These are phyloP conservation scores for Linanthus parryae DNA, from an alignment of 148 eudicot species.

Conservation along the genomic window DNA sequence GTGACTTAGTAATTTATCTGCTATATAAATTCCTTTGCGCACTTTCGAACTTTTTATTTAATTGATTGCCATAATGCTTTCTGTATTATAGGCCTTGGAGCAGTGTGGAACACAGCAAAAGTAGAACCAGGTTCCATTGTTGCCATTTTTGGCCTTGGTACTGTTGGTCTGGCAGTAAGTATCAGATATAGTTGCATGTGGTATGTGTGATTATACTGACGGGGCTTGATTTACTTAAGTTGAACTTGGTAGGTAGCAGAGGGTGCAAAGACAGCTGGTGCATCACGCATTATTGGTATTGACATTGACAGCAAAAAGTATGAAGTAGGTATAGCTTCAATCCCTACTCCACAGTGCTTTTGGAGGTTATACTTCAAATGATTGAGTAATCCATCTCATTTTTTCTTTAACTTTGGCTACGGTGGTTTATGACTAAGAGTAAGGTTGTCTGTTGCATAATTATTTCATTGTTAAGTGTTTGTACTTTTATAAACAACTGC, in stretches of 20 bases:
- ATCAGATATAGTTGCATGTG: too few relatives aligned
- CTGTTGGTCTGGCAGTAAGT: slow-evolving; percentile 96
- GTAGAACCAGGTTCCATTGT: slow-evolving; percentile 95
- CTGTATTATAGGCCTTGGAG: slow-evolving; percentile 75
- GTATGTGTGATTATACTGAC: background rate
- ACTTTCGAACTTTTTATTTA: too few relatives aligned
- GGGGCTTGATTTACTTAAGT: background rate
- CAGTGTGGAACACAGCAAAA: slow-evolving; percentile 99
- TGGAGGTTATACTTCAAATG: background rate
- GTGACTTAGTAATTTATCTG: too few relatives aligned
- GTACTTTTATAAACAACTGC: too few relatives aligned
- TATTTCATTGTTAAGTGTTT: too few relatives aligned
- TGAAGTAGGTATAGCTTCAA: slow-evolving; percentile 50
- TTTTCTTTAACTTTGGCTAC: background rate
- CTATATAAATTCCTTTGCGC: too few relatives aligned
- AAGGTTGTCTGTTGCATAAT: too few relatives aligned
- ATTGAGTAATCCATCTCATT: background rate
- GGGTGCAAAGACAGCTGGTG: slow-evolving; percentile 92
- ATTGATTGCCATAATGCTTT: background rate
- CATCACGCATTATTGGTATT: slow-evolving; percentile 85
- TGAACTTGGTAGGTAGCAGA: slow-evolving; percentile 72
- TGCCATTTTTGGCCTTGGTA: slow-evolving; percentile 99
- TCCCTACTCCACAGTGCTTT: background rate
- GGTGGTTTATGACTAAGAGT: too few relatives aligned
- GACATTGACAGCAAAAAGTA: slow-evolving; percentile 89